Conservation (phyloP, 306 rosid genomes). For the Cucurbita pepo region DNA sequence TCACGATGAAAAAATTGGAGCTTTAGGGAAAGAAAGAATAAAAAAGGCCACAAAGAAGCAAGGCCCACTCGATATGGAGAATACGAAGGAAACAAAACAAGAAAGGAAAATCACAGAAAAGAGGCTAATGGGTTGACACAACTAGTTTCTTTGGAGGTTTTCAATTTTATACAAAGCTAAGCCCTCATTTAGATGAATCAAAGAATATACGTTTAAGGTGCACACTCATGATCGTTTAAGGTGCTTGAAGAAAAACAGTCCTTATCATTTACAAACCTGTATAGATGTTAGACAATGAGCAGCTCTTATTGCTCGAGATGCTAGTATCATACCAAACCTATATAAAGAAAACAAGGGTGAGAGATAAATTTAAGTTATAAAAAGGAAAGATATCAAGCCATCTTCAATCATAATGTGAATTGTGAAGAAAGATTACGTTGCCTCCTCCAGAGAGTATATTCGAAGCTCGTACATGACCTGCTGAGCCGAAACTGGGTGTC, state of each 20-base stretch:
- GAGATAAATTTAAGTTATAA: neutral
- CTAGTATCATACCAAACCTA: slow-evolving; percentile 82
- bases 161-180: neutral
- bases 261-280: slow-evolving; percentile 41
- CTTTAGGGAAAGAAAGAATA: neutral
- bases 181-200: neutral
- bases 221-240: neutral
- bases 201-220: neutral
- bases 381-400: neutral
- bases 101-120: neutral
- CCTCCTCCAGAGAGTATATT: slow-evolving; percentile 87
- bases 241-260: neutral
- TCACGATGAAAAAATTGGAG: neutral
- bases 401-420: neutral
- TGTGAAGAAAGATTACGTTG: slow-evolving; percentile 42
- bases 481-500: slow-evolving; percentile 90
- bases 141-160: neutral
- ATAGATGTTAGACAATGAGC: slow-evolving; percentile 97
- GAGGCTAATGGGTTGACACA: neutral
- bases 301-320: slow-evolving; percentile 84
- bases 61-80: neutral
- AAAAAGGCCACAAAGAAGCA: neutral
- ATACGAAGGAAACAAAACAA: neutral
- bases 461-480: slow-evolving; percentile 89
- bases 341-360: slow-evolving; percentile 11